Conservation (phyloP, 1,284 basidiomycete genomes). For the Rhodotorula sp. region DNA sequence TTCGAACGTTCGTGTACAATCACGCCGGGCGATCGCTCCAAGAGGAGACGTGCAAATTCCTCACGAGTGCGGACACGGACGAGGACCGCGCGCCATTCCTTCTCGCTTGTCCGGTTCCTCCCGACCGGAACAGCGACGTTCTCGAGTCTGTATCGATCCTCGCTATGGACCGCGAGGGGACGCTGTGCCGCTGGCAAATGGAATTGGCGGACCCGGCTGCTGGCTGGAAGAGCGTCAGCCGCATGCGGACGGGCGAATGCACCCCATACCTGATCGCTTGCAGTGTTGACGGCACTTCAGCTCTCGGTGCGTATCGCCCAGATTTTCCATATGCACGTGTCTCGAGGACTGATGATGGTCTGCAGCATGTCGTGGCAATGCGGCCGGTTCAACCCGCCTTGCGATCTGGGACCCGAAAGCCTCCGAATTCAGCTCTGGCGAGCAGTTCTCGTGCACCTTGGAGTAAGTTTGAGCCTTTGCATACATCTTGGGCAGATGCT, state of each 20-base stretch:
- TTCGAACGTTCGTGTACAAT: constrained; percentile 10
- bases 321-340: neutral
- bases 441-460: constrained; percentile 17
- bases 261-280: neutral
- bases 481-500: neutral
- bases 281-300: constrained; percentile 7
- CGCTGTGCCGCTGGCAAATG: neutral
- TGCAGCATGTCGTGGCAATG: too few relatives aligned
- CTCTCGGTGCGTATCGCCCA: constrained; percentile 1
- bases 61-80: neutral
- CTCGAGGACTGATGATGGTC: neutral
- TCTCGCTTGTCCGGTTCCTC: neutral
- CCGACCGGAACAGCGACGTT: neutral
- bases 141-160: constrained; percentile 2
- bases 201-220: neutral
- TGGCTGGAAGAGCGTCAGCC: neutral
- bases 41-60: neutral
- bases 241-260: neutral
- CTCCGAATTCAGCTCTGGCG: constrained; percentile 86
- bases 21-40: neutral
- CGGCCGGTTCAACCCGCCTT: constrained; percentile 57
- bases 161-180: constrained; percentile 3
- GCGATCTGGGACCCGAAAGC: constrained; percentile 93
- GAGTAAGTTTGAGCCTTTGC: constrained; percentile 7
- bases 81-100: neutral